These are phyloP conservation scores for Discostella stelligeroides DNA, from an alignment of 108 stramenopile species.

Conservation along the genomic window DNA sequence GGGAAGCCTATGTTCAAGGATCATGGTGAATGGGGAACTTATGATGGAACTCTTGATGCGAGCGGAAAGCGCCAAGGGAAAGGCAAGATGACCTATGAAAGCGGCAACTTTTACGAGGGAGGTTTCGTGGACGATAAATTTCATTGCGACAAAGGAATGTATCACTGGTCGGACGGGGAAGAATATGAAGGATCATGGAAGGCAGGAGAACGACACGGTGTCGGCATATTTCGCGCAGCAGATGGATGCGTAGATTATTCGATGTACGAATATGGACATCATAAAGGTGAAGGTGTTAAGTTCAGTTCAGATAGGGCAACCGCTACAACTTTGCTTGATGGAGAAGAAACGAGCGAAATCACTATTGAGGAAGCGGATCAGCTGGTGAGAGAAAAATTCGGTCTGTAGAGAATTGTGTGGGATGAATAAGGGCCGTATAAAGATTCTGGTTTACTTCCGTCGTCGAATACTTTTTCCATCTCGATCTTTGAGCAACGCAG, in stretches of 20 bases:
- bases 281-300: conserved; percentile 17
- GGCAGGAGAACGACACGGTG: conserved; percentile 26
- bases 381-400: conserved; percentile 15
- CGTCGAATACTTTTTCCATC: conserved; percentile 9
- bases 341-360: conserved; percentile 8
- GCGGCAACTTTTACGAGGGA: conserved; percentile 22
- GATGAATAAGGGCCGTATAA: too few relatives aligned
- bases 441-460: not conserved
- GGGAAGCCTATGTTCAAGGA: conserved; percentile 33
- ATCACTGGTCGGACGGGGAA: conserved; percentile 27
- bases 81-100: conserved; percentile 36
- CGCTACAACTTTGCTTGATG: conserved; percentile 9
- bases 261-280: conserved; percentile 10
- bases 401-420: not conserved
- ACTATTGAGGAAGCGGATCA: conserved; percentile 5
- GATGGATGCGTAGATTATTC: conserved; percentile 19
- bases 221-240: conserved; percentile 2
- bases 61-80: conserved; percentile 29
- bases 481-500: conserved; percentile 34
- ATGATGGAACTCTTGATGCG: conserved; percentile 18
- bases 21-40: conserved; percentile 35
- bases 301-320: conserved; percentile 9
- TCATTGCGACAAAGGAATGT: conserved; percentile 19
- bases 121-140: conserved; percentile 34
- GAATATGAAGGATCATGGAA: conserved; percentile 17